Base-by-base conservation (phyloP, 208 protist species). In the Trypanosoma cruzi region DNA sequence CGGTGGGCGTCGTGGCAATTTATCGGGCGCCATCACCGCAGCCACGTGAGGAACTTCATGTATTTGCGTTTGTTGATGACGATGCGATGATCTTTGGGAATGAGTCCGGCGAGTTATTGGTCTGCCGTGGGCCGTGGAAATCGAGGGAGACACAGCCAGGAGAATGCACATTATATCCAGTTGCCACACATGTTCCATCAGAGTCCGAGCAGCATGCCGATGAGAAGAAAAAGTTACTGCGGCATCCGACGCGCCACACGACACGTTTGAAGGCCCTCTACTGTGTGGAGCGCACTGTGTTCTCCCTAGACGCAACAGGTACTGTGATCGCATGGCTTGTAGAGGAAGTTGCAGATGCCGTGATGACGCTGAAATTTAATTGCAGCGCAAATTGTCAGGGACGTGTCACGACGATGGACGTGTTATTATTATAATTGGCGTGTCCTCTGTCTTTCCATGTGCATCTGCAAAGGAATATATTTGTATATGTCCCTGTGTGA, bases 301-400 rank as follows among this genome's bases (percentile, higher is more conserved):
- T 90, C 67, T 84, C 83, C 14, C 44, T 88, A 2, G 88, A 94
- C 60, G 79, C 85, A 16, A 80, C 73, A 28, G 88, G 85, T 0
- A 73, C 83, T 16, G 75, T 89, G 3, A 72, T 91, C 13, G 77
- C 80, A 10, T 89, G 82, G 84, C n/a, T 32, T 31, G 16, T 69
- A 16, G 54, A 61, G 18, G 65, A 68, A 4, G 26, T 26, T 34
- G 14, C 0, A 0, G 29, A 48, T 20, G 34, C 8, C 0, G 58
- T 2, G 22, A 37, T 65, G 18, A 48, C 37, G 57, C 70, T 90
- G 42, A 18, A 48, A 22, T 91, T 85, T 64, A 61, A 88, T 29
- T 80, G 73, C 18, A 91, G 85, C 40, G 88, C 85, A 14, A 94
- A 94, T 68, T 94, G 85, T 59, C 79, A 87, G 22, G 88, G 88